phyloP scores from a whole-genome alignment of 1,284 basidiomycete genomes.

The Leccinum angustisporum region DNA sequence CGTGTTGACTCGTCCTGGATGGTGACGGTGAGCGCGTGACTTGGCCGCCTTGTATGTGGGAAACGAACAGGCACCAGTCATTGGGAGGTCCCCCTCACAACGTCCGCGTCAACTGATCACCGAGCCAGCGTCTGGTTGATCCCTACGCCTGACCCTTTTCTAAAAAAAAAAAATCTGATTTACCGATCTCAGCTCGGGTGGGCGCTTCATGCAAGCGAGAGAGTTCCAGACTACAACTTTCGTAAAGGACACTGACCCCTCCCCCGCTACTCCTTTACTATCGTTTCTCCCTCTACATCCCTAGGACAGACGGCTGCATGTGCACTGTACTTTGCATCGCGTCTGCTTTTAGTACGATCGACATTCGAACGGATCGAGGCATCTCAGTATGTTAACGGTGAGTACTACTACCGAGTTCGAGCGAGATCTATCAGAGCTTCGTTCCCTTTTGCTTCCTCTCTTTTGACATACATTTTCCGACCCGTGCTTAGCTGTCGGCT shows the following conservation, averaged over 20 bases:
- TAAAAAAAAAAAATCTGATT: background rate
- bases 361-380: slow-evolving; percentile 13
- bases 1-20: slow-evolving; percentile 89
- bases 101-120: too few species aligned
- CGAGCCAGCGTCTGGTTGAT: background rate
- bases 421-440: background rate
- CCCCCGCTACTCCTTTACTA: background rate
- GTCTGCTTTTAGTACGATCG: background rate
- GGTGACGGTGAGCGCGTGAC: slow-evolving; percentile 46
- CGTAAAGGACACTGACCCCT: too few species aligned
- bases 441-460: background rate
- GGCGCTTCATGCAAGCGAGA: background rate
- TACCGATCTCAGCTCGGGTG: background rate
- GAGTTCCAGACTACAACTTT: too few species aligned
- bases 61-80: too few species aligned
- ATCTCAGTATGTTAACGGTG: slow-evolving; percentile 30
- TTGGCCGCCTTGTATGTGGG: too few species aligned
- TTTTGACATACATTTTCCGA: background rate
- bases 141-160: background rate
- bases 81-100: too few species aligned
- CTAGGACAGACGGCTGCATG: background rate
- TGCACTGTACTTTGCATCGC: slow-evolving; percentile 13
- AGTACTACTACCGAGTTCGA: slow-evolving; percentile 1
- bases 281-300: background rate
- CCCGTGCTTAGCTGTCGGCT: slow-evolving; percentile 18